These are phyloP conservation scores for Fusarium keratoplasticum DNA, from an alignment of 2,329 filamentous ascomycete genomes.

Conservation along the genomic window DNA sequence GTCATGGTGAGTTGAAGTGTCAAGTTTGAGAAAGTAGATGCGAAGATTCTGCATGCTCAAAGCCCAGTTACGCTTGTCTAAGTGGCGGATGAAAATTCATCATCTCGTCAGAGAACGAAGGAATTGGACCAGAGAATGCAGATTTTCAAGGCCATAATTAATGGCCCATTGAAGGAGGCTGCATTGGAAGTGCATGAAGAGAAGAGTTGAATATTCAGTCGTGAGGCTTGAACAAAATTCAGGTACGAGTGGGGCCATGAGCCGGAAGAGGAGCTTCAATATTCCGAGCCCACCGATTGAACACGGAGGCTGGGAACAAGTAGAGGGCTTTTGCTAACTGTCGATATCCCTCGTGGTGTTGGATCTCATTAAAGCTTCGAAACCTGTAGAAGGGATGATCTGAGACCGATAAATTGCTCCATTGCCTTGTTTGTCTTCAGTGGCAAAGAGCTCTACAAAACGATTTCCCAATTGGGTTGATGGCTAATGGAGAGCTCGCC, in stretches of 20 bases:
- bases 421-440: neutral
- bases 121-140: neutral
- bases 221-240: neutral
- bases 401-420: neutral
- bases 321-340: neutral
- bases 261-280: conserved; percentile 12
- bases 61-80: neutral
- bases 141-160: neutral
- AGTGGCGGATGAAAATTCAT: conserved; percentile 3
- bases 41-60: neutral
- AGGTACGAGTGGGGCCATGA: conserved; percentile 14
- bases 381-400: neutral
- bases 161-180: neutral
- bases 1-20: conserved; percentile 8
- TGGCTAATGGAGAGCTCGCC: conserved; percentile 1
- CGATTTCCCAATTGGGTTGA: conserved; percentile 12
- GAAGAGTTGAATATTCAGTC: neutral
- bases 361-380: neutral
- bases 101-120: neutral
- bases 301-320: neutral
- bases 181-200: neutral
- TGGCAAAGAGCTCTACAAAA: conserved; percentile 22
- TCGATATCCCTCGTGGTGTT: neutral
- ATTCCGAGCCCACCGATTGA: neutral
- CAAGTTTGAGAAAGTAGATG: neutral